These are phyloP conservation scores for Auricularia sp. DNA, from an alignment of 768 basidiomycete species.

Conservation along the genomic window DNA sequence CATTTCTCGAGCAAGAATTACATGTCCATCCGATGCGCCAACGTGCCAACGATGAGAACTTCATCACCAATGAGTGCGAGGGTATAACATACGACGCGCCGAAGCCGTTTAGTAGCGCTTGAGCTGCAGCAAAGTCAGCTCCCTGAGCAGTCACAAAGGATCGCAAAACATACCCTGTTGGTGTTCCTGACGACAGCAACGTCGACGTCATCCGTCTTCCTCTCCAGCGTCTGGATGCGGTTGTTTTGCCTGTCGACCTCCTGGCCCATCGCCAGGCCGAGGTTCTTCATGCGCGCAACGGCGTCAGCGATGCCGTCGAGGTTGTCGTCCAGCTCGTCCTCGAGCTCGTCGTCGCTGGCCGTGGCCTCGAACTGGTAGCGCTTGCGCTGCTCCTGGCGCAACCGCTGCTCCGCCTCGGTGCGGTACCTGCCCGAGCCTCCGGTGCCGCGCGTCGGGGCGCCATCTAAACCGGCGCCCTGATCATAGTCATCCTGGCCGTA, in stretches of 20 bases:
- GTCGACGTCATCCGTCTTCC: conserved; percentile 71
- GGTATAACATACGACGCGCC: too few relatives aligned
- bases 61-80: too few relatives aligned
- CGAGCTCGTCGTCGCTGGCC: conserved; percentile 85
- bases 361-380: conserved; percentile 88
- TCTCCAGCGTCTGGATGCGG: conserved; percentile 64
- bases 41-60: too few relatives aligned
- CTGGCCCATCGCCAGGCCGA: conserved; percentile 74
- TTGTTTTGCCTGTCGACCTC: conserved; percentile 83
- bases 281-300: conserved; percentile 65
- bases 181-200: conserved; percentile 73
- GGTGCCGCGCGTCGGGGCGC: conserved; percentile 18
- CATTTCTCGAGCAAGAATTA: too few relatives aligned
- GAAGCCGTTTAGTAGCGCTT: conserved; percentile 1
- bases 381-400: conserved; percentile 60
- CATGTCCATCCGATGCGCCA: neutral
- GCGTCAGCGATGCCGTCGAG: conserved; percentile 76
- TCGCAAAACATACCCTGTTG: conserved; percentile 46
- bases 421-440: conserved; percentile 32
- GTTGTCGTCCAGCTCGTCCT: conserved; percentile 90
- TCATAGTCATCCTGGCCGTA: conserved; percentile 19
- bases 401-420: conserved; percentile 42
- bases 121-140: conserved; percentile 4
- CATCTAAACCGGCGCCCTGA: conserved; percentile 18
- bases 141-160: neutral